Conservation (phyloP, 2,329 filamentous ascomycete genomes). For the Pseudogymnoascus sp. region DNA sequence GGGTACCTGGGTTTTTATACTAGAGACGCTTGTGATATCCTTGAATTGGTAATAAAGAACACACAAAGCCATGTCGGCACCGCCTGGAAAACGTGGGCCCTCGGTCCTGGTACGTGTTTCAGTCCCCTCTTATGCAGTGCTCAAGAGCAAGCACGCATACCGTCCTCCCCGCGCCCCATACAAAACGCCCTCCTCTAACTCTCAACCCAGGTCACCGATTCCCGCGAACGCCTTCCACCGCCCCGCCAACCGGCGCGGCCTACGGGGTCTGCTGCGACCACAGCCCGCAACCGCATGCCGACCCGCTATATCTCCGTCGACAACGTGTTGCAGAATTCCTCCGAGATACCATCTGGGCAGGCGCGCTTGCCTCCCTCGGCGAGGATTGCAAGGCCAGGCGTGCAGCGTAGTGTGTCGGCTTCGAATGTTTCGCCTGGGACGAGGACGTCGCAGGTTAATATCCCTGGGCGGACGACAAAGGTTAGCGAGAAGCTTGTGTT, state of each 20-base stretch:
- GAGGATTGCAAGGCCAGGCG: slow-evolving; percentile 35
- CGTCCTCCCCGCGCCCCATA: slow-evolving; percentile 23
- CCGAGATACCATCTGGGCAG: slow-evolving; percentile 91
- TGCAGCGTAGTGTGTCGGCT: slow-evolving; percentile 39
- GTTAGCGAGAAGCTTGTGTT: slow-evolving; percentile 95
- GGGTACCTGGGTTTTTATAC: not conserved
- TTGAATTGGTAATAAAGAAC: not conserved
- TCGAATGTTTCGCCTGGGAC: slow-evolving; percentile 33
- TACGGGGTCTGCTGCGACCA: slow-evolving; percentile 17
- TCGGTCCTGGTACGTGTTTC: slow-evolving; percentile 47
- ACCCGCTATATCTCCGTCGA: slow-evolving; percentile 85
- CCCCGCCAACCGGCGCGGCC: slow-evolving; percentile 30
- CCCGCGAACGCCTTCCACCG: slow-evolving; percentile 39
- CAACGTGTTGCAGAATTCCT: slow-evolving; percentile 87
- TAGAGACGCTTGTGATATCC: not conserved
- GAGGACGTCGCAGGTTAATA: slow-evolving; percentile 36
- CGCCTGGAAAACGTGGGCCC: slow-evolving; percentile 43
- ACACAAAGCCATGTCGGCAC: slow-evolving; percentile 7
- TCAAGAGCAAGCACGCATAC: slow-evolving; percentile 15
- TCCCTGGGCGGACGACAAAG: slow-evolving; percentile 85
- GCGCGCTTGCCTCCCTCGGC: slow-evolving; percentile 59
- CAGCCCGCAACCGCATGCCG: slow-evolving; percentile 33
- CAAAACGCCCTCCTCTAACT: slow-evolving; percentile 18
- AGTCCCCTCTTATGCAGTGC: slow-evolving; percentile 6
- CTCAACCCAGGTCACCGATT: slow-evolving; percentile 45